Conservation (phyloP, 352 stramenopile genomes). For the Globisporangium paroecandrum region DNA sequence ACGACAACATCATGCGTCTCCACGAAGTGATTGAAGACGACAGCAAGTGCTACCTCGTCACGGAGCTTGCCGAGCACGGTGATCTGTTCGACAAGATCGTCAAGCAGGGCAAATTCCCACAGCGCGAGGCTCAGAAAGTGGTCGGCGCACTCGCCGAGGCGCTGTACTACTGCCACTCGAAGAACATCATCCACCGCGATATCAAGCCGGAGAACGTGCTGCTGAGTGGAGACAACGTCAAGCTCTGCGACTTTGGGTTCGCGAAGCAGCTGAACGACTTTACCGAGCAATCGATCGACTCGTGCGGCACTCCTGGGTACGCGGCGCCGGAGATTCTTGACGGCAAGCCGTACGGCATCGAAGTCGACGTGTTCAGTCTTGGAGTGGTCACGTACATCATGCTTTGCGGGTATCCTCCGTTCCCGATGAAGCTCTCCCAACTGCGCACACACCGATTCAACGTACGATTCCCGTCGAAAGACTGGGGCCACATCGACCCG, state of each 20-base stretch:
- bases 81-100: conserved; percentile 87
- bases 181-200: conserved; percentile 89
- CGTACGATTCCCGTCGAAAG: conserved; percentile 77
- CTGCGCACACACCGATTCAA: conserved; percentile 80
- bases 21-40: conserved; percentile 94
- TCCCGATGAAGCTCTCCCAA: conserved; percentile 86
- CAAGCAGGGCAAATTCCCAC: conserved; percentile 71
- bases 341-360: conserved; percentile 72
- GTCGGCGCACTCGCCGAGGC: conserved; percentile 79
- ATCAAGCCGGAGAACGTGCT: conserved; percentile 90
- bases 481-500: conserved; percentile 60
- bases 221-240: conserved; percentile 67
- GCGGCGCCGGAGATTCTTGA: conserved; percentile 82
- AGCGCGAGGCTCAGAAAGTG: conserved; percentile 66
- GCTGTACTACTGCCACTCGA: conserved; percentile 90
- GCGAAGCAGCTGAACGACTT: conserved; percentile 59
- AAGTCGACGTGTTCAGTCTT: conserved; percentile 88
- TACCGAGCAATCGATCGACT: conserved; percentile 70
- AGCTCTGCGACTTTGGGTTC: conserved; percentile 87
- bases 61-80: conserved; percentile 93
- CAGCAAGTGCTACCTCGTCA: conserved; percentile 97
- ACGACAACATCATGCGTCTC: conserved; percentile 88
- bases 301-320: conserved; percentile 82
- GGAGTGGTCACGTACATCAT: conserved; percentile 89
- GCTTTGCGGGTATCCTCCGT: conserved; percentile 83